phyloP scores from a whole-genome alignment of 768 basidiomycete species.

The Podaxis rugospora region DNA sequence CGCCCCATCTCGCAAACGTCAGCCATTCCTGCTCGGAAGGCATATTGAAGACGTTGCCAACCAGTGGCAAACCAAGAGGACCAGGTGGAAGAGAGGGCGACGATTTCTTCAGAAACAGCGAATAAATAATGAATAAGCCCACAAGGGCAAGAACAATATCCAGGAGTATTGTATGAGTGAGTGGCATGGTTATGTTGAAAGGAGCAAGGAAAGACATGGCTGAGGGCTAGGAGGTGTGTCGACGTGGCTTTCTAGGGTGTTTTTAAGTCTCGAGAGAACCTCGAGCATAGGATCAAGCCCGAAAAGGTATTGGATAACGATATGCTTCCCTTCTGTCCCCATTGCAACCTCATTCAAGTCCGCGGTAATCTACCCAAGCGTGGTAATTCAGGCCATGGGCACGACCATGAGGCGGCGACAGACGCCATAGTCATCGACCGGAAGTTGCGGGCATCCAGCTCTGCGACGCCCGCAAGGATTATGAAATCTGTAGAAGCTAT shows the following conservation, averaged over 20 bases:
- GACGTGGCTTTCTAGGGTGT: background rate
- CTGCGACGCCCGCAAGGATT: background rate
- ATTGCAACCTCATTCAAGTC: slow-evolving; percentile 28
- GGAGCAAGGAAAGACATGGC: slow-evolving; percentile 20
- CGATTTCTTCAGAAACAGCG: slow-evolving; percentile 20
- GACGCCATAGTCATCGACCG: slow-evolving; percentile 20
- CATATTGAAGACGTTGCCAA: slow-evolving; percentile 54
- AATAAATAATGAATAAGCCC: slow-evolving; percentile 30
- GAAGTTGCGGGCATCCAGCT: slow-evolving; percentile 5
- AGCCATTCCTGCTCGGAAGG: slow-evolving; percentile 46
- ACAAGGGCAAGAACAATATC: slow-evolving; percentile 30
- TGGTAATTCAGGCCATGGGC: slow-evolving; percentile 18
- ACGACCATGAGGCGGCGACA: slow-evolving; percentile 35
- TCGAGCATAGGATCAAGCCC: slow-evolving; percentile 15
- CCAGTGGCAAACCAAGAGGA: slow-evolving; percentile 46
- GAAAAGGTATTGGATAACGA: slow-evolving; percentile 12
- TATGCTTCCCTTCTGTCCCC: slow-evolving; percentile 17
- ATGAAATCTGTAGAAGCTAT: background rate
- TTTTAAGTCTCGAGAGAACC: slow-evolving; percentile 9
- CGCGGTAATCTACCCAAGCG: slow-evolving; percentile 32
- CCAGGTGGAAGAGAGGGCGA: slow-evolving; percentile 41
- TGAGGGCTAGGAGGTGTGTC: background rate
- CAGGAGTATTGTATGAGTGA: slow-evolving; percentile 22
- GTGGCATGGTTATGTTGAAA: slow-evolving; percentile 22
- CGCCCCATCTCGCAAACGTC: slow-evolving; percentile 48